Conservation (phyloP, 2,329 filamentous ascomycete genomes). For the Ophiognomonia clavigignenti-juglandacearum region DNA sequence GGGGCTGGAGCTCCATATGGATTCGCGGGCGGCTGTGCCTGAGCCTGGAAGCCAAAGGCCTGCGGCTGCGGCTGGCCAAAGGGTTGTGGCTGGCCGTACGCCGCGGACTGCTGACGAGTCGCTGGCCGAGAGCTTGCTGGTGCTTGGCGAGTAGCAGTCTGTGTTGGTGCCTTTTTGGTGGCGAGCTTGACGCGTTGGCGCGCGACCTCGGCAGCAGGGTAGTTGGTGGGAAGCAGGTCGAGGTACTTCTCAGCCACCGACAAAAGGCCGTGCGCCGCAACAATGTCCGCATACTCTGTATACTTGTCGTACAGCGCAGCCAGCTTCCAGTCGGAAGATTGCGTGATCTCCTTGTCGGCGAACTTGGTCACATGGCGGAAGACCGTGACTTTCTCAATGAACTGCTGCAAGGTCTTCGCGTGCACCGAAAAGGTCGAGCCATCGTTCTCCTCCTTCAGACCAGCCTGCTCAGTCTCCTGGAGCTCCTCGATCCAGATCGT, state of each 20-base stretch:
- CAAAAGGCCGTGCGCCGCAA: constrained; percentile 84
- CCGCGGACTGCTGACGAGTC: constrained; percentile 30
- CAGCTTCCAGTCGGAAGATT: constrained; percentile 83
- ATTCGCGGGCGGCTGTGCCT: constrained; percentile 32
- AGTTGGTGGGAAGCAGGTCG: constrained; percentile 75
- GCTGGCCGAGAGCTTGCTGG: constrained; percentile 24
- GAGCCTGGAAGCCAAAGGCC: constrained; percentile 43
- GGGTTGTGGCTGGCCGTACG: constrained; percentile 30
- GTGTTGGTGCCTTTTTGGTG: constrained; percentile 52
- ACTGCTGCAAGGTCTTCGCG: constrained; percentile 79
- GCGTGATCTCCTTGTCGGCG: constrained; percentile 67
- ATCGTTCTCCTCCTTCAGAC: constrained; percentile 61
- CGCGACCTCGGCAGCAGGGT: constrained; percentile 82
- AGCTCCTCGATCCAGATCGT: constrained; percentile 90
- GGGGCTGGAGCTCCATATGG: constrained; percentile 28
- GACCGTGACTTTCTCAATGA: constrained; percentile 97
- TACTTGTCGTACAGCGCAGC: constrained; percentile 88
- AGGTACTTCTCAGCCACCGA: constrained; percentile 87
- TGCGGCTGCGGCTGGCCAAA: constrained; percentile 39
- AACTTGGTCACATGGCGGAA: constrained; percentile 95
- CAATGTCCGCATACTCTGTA: constrained; percentile 92
- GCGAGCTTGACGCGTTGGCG: constrained; percentile 81
- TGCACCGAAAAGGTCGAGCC: constrained; percentile 91
- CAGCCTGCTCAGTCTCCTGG: constrained; percentile 73
- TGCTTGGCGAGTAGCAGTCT: constrained; percentile 29